A percentile compares a stretch with the other conserved stretches of the same genome.
Conservation (phyloP, 1,284 basidiomycete species). For the Athelia psychrophila region DNA sequence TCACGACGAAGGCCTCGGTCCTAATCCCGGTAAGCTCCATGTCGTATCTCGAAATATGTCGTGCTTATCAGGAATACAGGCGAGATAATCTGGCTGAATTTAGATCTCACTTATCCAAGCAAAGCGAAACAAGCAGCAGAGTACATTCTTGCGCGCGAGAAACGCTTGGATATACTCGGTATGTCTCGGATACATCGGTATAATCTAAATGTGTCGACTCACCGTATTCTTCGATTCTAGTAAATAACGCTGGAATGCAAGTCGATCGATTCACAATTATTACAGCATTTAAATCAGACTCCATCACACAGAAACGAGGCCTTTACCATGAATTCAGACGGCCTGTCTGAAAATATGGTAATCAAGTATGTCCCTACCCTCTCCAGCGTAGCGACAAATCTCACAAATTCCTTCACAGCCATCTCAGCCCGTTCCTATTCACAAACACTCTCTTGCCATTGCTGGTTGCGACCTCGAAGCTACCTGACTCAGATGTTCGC, state of each 20-base stretch:
- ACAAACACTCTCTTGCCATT: conserved; percentile 45
- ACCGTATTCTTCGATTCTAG: conserved; percentile 22
- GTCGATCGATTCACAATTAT: no score
- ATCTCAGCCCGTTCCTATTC: conserved; percentile 44
- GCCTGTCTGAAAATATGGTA: conserved; percentile 34
- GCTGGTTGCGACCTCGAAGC: conserved; percentile 41
- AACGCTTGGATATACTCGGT: no score
- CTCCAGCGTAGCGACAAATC: no score
- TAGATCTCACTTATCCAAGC: no score
- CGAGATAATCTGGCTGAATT: no score
- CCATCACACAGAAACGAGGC: neutral
- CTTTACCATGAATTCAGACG: neutral
- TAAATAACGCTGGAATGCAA: conserved; percentile 53
- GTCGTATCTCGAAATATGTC: neutral
- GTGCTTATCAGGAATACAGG: no score
- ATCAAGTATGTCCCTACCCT: conserved; percentile 35
- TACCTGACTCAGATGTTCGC: conserved; percentile 45
- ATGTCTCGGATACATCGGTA: conserved; percentile 6
- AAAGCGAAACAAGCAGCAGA: no score
- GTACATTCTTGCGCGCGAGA: no score
- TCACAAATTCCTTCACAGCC: conserved; percentile 28
- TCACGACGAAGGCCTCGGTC: conserved; percentile 5
- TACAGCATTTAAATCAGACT: no score
- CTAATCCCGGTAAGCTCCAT: conserved; percentile 4
- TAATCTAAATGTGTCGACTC: neutral